Percentiles rank a stretch among this genome's conserved stretches.
These are phyloP conservation scores for Sordariomycetes sp. DNA, from an alignment of 2,329 filamentous ascomycete genomes.

Conservation along the genomic window DNA sequence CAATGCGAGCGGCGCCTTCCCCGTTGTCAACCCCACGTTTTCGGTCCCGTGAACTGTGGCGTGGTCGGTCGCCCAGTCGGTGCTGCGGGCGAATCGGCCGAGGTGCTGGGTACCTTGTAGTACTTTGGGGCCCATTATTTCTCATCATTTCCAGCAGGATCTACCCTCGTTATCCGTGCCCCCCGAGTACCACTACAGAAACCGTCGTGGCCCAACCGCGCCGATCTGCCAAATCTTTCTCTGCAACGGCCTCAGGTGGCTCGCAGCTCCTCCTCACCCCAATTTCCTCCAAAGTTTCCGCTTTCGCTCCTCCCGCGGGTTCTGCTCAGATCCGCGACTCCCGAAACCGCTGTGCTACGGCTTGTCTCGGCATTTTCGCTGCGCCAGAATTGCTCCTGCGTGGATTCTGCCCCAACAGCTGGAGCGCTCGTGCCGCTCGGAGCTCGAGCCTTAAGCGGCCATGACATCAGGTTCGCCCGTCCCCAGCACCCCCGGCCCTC, in stretches of 20 bases:
- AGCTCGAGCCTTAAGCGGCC: background rate
- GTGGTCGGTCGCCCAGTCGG: background rate
- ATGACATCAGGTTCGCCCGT: constrained; percentile 5
- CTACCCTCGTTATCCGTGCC: background rate
- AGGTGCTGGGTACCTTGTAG: background rate
- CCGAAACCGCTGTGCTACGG: background rate
- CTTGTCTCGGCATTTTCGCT: background rate
- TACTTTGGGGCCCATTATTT: too few relatives aligned
- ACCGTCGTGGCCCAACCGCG: background rate
- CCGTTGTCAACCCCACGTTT: background rate
- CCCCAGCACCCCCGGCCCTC: background rate
- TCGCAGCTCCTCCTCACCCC: background rate
- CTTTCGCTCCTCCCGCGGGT: background rate
- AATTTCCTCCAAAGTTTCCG: background rate
- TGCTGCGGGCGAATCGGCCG: background rate
- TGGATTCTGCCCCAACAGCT: background rate
- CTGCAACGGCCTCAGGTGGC: background rate
- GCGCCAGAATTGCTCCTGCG: background rate
- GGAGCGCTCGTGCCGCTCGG: background rate
- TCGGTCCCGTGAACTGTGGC: background rate
- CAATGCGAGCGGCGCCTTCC: background rate
- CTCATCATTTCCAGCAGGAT: too few relatives aligned
- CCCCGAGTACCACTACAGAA: background rate
- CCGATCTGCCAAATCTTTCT: background rate
- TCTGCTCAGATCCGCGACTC: background rate